These are phyloP conservation scores for Teratosphaeria viscida DNA, from an alignment of 2,329 filamentous ascomycete species.

Conservation along the genomic window DNA sequence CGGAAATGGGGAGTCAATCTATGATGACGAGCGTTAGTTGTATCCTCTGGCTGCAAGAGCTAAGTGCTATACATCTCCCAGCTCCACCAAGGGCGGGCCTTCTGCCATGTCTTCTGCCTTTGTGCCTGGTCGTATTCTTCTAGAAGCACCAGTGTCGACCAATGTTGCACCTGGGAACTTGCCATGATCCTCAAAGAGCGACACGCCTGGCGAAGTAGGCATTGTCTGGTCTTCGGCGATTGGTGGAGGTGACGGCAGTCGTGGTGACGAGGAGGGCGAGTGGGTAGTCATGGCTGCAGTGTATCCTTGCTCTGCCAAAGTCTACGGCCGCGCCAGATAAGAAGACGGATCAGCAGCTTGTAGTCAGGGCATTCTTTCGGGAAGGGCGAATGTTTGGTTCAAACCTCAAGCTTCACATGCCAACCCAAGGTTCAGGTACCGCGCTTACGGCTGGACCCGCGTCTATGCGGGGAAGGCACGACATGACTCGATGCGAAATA, in stretches of 20 bases:
- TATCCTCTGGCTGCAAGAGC: neutral
- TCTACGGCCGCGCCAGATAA: neutral
- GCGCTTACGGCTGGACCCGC: neutral
- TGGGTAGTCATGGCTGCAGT: conserved; percentile 24
- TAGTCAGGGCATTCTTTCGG: neutral
- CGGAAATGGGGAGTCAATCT: conserved; percentile 96
- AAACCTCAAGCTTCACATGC: neutral
- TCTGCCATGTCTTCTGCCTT: conserved; percentile 87
- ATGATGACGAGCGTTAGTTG: conserved; percentile 4
- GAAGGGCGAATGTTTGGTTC: neutral
- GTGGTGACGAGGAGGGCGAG: conserved; percentile 64
- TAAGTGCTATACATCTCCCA: conserved; percentile 58
- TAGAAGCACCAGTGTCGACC: conserved; percentile 62
- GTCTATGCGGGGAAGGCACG: neutral
- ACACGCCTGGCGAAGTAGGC: conserved; percentile 61
- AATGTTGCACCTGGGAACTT: conserved; percentile 46
- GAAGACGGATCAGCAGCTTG: neutral
- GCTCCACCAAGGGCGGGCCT: conserved; percentile 76
- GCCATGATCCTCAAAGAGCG: conserved; percentile 50
- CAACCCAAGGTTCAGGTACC: neutral
- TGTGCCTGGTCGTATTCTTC: conserved; percentile 85
- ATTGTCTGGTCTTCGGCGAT: conserved; percentile 89
- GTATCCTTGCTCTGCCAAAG: neutral
- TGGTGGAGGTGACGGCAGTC: conserved; percentile 88
- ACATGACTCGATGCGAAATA: neutral